phyloP scores from a whole-genome alignment of 2,329 filamentous ascomycete species.

The Pleurostoma richardsiae region DNA sequence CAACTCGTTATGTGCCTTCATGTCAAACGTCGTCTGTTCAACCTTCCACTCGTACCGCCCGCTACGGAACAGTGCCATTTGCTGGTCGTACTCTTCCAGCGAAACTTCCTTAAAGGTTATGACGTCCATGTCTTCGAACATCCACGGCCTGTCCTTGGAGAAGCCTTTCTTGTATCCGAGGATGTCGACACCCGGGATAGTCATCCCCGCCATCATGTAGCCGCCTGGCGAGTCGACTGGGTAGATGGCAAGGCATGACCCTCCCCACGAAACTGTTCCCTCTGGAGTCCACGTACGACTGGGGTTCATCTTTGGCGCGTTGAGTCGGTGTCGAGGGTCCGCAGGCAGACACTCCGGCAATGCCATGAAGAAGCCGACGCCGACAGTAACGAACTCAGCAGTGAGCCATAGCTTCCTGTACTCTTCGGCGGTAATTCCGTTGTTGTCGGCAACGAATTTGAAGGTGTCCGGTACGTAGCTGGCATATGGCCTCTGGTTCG shows the following conservation, averaged over 20 bases:
- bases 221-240: constrained; percentile 53
- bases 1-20: constrained; percentile 47
- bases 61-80: constrained; percentile 40
- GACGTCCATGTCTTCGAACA: constrained; percentile 53
- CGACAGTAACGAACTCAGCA: constrained; percentile 16
- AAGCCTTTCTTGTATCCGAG: constrained; percentile 47
- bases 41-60: constrained; percentile 47
- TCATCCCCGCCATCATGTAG: constrained; percentile 48
- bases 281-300: constrained; percentile 51
- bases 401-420: constrained; percentile 8
- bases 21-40: constrained; percentile 46
- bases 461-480: constrained; percentile 23
- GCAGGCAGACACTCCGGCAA: constrained; percentile 29
- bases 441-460: constrained; percentile 22
- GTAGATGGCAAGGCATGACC: constrained; percentile 48
- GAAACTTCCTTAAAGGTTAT: constrained; percentile 49
- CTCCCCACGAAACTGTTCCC: constrained; percentile 51
- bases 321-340: constrained; percentile 47
- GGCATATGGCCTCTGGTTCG: constrained; percentile 18
- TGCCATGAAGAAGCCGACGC: constrained; percentile 29
- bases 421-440: constrained; percentile 19
- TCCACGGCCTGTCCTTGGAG: constrained; percentile 37
- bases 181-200: constrained; percentile 47
- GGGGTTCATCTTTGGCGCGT: constrained; percentile 52
- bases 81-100: constrained; percentile 42